phyloP scores from a whole-genome alignment of 2,329 filamentous ascomycete species.

The Clonostachys solani region DNA sequence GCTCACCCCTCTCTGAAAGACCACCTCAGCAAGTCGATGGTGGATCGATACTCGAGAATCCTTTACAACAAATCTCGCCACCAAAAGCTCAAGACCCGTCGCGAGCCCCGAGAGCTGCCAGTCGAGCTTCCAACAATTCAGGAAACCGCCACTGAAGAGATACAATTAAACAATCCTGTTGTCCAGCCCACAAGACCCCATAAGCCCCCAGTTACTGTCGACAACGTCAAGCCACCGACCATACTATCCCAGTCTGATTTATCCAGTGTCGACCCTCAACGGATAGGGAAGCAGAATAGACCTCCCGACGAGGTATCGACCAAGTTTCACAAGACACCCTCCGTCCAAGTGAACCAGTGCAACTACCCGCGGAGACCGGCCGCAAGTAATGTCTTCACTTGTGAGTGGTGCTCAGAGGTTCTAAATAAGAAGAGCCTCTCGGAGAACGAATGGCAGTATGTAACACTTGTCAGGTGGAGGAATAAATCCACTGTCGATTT shows the following conservation, averaged over 20 bases:
- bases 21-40: slow-evolving; percentile 1
- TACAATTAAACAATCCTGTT: too few species aligned
- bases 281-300: not conserved
- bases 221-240: not conserved
- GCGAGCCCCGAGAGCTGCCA: not conserved
- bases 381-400: not conserved
- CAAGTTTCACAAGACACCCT: not conserved
- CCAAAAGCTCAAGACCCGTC: not conserved
- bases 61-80: not conserved
- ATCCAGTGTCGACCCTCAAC: not conserved
- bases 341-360: not conserved
- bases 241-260: not conserved
- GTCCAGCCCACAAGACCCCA: too few species aligned
- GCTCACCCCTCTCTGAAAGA: not conserved
- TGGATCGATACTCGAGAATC: not conserved
- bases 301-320: not conserved
- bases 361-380: not conserved
- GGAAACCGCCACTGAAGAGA: not conserved
- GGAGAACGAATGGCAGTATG: not conserved
- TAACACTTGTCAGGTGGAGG: too few species aligned
- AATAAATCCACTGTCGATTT: not conserved
- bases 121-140: not conserved
- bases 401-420: not conserved
- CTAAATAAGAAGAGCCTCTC: not conserved
- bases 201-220: not conserved